Conservation (phyloP, 345 rosid genomes). For the Iberis pinnata region DNA sequence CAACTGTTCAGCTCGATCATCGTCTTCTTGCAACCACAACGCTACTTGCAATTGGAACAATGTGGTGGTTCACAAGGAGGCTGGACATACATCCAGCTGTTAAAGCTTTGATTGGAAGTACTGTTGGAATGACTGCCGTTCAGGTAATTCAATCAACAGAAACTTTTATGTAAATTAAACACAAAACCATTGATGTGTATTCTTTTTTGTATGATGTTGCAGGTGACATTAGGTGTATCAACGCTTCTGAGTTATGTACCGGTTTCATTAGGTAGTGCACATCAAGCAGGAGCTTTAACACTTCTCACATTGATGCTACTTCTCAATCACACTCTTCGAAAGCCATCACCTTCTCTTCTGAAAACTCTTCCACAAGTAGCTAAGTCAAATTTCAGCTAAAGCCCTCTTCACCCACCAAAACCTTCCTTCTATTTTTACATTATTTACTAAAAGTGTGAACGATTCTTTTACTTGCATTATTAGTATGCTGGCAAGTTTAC, state of each 20-base stretch:
- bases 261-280: conserved; percentile 73
- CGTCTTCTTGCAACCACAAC: conserved; percentile 82
- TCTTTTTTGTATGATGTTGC: not conserved
- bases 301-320: conserved; percentile 65
- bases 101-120: conserved; percentile 59
- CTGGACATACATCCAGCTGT: conserved; percentile 84
- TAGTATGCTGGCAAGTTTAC: too few relatives aligned
- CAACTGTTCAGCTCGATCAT: conserved; percentile 88
- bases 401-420: conserved; percentile 4
- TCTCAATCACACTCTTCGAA: conserved; percentile 74
- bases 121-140: conserved; percentile 69
- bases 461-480: too few relatives aligned
- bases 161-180: not conserved
- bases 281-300: conserved; percentile 82
- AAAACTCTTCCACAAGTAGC: conserved; percentile 71
- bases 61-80: conserved; percentile 81
- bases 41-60: conserved; percentile 41
- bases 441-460: too few relatives aligned
- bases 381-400: conserved; percentile 35
- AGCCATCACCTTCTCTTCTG: conserved; percentile 62
- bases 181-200: not conserved
- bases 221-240: conserved; percentile 79
- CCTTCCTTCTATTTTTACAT: too few relatives aligned
- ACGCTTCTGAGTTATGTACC: conserved; percentile 86
- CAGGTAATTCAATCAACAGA: too few relatives aligned